Evolutionary conservation across 495 filamentous ascomycete species (phyloP), one percentile per base, ranked within the genome.

Genomic region (Chaetomium fimeti): DNA sequence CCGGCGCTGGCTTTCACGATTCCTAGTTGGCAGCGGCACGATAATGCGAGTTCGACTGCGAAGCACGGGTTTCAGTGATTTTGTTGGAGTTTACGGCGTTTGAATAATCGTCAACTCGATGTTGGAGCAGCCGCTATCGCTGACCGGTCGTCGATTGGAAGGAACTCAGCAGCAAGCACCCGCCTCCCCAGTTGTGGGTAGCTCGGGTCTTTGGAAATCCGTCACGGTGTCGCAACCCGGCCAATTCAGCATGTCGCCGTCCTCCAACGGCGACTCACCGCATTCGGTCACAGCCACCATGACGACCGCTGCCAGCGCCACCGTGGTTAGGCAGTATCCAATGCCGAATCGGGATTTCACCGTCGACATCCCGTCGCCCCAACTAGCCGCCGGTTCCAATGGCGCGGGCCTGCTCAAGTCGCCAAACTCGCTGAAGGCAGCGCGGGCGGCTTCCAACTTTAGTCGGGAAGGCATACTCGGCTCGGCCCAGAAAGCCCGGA

Each of bases 381-480:
- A 75, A 62, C 70, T 82, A 28, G 66, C 68, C 38, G 66, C 76
- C 55, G 68, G 67, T 58, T 51, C 70, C 61, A 81, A 81, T 70
- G 80, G 80, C 49, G 73, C 71, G 49, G 74, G 75, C 63, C 55
- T 76, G 53, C 71, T 83, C 60, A 84, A 83, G 67, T 85, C 83
- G 27, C 83, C 83, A 42, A 78, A 74, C 59, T 68, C 74, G 27
- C 67, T 81, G 66, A 82, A 82, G 62, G 73, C 77, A 36, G 75
- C 52, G 7, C 28, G 28, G 8, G 40, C 40, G 3, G 5, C 78
- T 43, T 71, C 77, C 38, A 80, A 75, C 70, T 83, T 85, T 75
- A 82, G 80, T 66, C 76, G 82, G 28, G 83, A 85, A 65, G 83
- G 83, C 25, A 85, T 85, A 69, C 75, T 84, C 38, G 83, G 83